These are phyloP conservation scores for Nothophaeocryptopus gaeumannii DNA, from an alignment of 2,329 filamentous ascomycete species.

Conservation along the genomic window DNA sequence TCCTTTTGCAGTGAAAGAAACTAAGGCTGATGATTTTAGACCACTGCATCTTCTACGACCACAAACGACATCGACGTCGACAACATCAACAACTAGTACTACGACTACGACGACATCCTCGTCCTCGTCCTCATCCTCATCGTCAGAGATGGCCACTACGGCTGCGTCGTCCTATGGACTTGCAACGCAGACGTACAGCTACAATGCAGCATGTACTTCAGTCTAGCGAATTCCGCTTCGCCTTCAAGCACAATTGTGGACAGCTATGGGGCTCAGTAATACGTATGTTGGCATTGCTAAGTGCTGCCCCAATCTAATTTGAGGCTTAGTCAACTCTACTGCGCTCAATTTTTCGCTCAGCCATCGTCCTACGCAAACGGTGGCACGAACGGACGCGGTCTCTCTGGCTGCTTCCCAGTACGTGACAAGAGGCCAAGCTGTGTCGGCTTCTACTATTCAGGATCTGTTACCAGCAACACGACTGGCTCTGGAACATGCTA, in stretches of 20 bases:
- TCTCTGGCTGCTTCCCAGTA: constrained; percentile 1
- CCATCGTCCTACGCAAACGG: background rate
- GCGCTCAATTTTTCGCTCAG: background rate
- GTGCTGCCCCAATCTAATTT: no score
- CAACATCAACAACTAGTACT: no score
- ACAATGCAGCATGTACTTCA: background rate
- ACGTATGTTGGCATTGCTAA: no score
- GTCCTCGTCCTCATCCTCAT: no score
- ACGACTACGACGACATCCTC: no score
- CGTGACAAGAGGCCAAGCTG: constrained; percentile 5
- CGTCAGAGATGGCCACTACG: no score
- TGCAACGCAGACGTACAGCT: background rate
- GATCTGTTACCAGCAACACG: background rate
- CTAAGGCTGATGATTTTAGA: no score
- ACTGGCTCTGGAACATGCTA: constrained; percentile 1
- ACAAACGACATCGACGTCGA: no score
- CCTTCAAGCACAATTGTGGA: background rate
- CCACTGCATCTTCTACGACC: no score
- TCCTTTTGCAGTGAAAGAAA: no score
- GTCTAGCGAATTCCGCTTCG: background rate
- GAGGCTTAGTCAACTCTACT: background rate
- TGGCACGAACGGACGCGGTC: constrained; percentile 2
- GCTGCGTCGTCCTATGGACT: no score
- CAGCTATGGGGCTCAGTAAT: background rate
- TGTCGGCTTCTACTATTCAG: constrained; percentile 4